Evolutionary conservation across 768 basidiomycete species (phyloP), one percentile per base, ranked within the genome.

Genomic region (Aureoboletus auriporus): DNA sequence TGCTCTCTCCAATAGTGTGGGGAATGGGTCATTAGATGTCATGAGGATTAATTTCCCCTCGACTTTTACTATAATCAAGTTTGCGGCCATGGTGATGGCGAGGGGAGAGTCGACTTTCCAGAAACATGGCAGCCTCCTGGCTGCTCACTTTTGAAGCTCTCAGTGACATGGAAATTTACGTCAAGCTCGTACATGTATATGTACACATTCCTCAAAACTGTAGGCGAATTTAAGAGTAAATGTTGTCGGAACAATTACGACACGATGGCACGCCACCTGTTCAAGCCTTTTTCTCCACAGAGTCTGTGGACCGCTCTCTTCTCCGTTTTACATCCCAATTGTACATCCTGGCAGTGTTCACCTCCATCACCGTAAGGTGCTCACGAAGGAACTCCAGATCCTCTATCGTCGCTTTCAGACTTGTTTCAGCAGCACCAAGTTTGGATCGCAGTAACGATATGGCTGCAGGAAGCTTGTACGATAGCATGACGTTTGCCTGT

Each of bases 401-500:
- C 59, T 94, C 91, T 37, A 85, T 73, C 0, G 86, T 82, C 62
- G 84, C 83, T 26, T 72, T 61, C 43, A 95, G 69, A 47, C 74
- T 80, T 11, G 69, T 70, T 61, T 89, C 78, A 0, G 94, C 94
- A 0, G 77, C 74, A 0, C 72, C 67, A 27, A 94, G 79, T 68
- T 97, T 97, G 23, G 80, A 77, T 47, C 76, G 68, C 0, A 99
- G 72, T 8, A 98, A 77, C 1, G 75, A 65, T 47, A 86, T 78
- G 2, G 96, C 96, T 13, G 80, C 82, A 1, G 81, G 76, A 23
- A 95, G 70, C 52, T 86, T 87, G 72, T 99, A 99, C 1, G 93
- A 89, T 2, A 99, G 75, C 95, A 98, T 97, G 2, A 94, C 92
- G 54, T 97, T 97, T 7, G 96, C 96, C 95, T 98, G 54, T 9